Percentiles rank a stretch among this genome's conserved stretches.
phyloP scores from a whole-genome alignment of 768 basidiomycete species.

The Termitomyces sp. region DNA sequence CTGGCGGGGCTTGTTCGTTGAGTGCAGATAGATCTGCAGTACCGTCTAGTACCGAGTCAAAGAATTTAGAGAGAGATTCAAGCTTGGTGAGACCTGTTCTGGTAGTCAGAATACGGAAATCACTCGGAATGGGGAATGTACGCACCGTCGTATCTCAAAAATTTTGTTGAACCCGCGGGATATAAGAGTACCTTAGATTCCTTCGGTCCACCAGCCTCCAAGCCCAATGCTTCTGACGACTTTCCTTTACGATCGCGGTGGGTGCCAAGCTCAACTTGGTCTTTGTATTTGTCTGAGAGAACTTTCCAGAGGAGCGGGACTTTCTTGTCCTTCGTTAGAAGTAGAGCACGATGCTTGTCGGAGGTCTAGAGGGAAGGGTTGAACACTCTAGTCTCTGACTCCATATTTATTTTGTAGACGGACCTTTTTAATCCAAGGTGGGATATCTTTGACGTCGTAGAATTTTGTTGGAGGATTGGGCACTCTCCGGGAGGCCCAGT shows the following conservation, averaged over 20 bases:
- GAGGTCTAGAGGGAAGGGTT: conserved; percentile 17
- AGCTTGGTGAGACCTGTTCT: conserved; percentile 65
- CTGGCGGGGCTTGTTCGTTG: conserved; percentile 36
- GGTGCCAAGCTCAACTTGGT: conserved; percentile 57
- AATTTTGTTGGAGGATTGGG: conserved; percentile 68
- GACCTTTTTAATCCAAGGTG: conserved; percentile 70
- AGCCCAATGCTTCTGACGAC: conserved; percentile 54
- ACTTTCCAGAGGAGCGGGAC: conserved; percentile 81
- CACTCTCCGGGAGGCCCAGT: conserved; percentile 72
- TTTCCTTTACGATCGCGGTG: conserved; percentile 66
- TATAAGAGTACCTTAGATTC: conserved; percentile 72
- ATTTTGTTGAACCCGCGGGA: conserved; percentile 51
- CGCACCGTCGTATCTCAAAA: conserved; percentile 69
- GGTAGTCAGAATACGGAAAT: neutral
- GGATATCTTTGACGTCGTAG: conserved; percentile 51
- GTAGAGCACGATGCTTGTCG: conserved; percentile 52
- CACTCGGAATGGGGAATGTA: neutral
- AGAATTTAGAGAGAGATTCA: conserved; percentile 71
- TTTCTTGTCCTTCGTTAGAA: conserved; percentile 73
- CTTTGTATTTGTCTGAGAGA: conserved; percentile 68
- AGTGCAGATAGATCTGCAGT: conserved; percentile 49
- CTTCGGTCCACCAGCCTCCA: conserved; percentile 50
- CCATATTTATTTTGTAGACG: conserved; percentile 15
- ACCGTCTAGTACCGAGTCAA: conserved; percentile 68
- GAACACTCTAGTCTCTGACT: too few relatives aligned